Base-by-base conservation (phyloP, 768 basidiomycete species). In the Lactarius akahatsu region DNA sequence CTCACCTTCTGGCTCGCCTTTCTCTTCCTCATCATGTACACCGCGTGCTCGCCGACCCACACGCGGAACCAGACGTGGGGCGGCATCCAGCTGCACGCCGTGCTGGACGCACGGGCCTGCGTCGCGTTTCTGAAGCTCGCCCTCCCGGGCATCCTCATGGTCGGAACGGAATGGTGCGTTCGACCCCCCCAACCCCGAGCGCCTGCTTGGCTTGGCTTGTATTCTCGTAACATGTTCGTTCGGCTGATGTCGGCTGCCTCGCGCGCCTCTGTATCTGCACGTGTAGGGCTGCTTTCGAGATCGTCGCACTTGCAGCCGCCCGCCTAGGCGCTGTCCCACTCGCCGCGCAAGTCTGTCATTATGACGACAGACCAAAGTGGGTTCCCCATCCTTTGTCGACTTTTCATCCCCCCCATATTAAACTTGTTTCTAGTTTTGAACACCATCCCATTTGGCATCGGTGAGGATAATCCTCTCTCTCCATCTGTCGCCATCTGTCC, bases 301-400 rank as follows among this genome's bases (percentile, higher is more conserved):
- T 92, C 45, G 90, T 92, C 13, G 89, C 91, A 4, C 77, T 92
- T 28, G 87, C 88, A 20, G 91, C 91, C 3, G 91, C 89, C 4
- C 80, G 85, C 23, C 78, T 92, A 4, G 90, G 90, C 8, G 73
- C 81, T n/a, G 73, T 89, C 38, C 78, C 88, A 1, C 80, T 92
- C 41, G 89, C 88, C 4, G 90, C 88, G 2, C 91, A 92, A n/a
- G 70, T 87, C 88, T 0, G 85, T 90, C 56, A 89, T 91, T 63
- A 91, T 91, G 88, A 91, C 88, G 20, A 84, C 86, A 6, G 91
- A 92, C 72, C 89, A 90, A 76, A 87, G 89, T 88, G 69, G 65
- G 75, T 71, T 1, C 9, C 36, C 11, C 0, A 30, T 15, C 32
- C 32, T 30, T 30, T 30, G 30, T 30, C 30, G 30, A 30, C 30